Evolutionary conservation across 2,329 filamentous ascomycete genomes (phyloP).

Genomic region (Thermoascus crustaceus): DNA sequence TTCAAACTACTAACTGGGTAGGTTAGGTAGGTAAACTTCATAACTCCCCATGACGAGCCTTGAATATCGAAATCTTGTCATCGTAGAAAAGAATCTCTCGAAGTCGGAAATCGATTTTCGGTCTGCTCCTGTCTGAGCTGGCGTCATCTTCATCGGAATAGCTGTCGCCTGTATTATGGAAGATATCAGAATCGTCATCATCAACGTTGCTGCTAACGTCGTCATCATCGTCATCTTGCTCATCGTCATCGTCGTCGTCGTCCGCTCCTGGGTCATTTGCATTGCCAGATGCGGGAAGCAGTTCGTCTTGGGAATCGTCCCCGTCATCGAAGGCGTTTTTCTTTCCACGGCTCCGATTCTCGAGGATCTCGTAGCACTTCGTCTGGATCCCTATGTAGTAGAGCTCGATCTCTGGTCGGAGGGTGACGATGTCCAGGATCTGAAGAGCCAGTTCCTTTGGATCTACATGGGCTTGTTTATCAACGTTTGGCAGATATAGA

Average conservation of each 20-base stretch:
- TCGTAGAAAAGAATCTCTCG: slow-evolving; percentile 79
- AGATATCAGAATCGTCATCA: slow-evolving; percentile 29
- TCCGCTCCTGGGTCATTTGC: slow-evolving; percentile 39
- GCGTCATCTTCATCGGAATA: slow-evolving; percentile 36
- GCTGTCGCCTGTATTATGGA: slow-evolving; percentile 41
- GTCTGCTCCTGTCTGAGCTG: slow-evolving; percentile 26
- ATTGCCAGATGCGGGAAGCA: slow-evolving; percentile 28
- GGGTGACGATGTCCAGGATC: slow-evolving; percentile 67
- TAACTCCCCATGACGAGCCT: slow-evolving; percentile 56
- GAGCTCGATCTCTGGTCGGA: slow-evolving; percentile 66
- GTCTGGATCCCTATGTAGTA: slow-evolving; percentile 68
- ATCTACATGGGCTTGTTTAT: slow-evolving; percentile 54
- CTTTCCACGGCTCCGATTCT: slow-evolving; percentile 41
- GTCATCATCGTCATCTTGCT: slow-evolving; percentile 42
- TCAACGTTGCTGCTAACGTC: slow-evolving; percentile 35
- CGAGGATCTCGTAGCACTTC: slow-evolving; percentile 77
- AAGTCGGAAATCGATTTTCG: slow-evolving; percentile 48
- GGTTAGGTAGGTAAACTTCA: too few species aligned
- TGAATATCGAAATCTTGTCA: slow-evolving; percentile 74
- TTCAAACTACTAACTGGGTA: too few species aligned
- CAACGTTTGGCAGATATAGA: slow-evolving; percentile 61
- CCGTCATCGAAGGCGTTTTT: slow-evolving; percentile 26
- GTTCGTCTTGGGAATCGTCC: slow-evolving; percentile 39
- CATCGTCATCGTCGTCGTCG: slow-evolving; percentile 38
- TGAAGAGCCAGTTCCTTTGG: slow-evolving; percentile 65